Evolutionary conservation across 2,329 filamentous ascomycete genomes (phyloP).

Genomic region (Colletotrichum chlorophyti): DNA sequence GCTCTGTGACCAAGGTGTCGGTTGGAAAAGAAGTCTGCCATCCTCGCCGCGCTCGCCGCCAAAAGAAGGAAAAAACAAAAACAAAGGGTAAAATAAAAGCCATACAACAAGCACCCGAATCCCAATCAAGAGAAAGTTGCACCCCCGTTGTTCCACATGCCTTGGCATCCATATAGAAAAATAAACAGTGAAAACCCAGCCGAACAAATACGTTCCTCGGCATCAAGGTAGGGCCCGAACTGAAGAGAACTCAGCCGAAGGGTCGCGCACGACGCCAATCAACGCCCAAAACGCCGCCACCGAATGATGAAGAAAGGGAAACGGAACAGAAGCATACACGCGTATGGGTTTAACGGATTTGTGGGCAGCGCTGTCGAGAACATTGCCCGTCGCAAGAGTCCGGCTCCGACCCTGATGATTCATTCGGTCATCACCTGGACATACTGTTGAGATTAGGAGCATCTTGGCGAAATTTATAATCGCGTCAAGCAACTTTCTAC

Average conservation of each 20-base stretch:
- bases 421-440: not conserved
- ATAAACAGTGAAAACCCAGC: too few relatives aligned
- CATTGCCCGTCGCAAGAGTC: too few relatives aligned
- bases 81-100: too few relatives aligned
- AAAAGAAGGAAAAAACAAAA: too few relatives aligned
- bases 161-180: too few relatives aligned
- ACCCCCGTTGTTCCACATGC: too few relatives aligned
- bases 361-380: not conserved
- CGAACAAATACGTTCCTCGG: not conserved
- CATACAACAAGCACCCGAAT: too few relatives aligned
- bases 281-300: constrained; percentile 30
- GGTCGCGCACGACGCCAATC: constrained; percentile 26
- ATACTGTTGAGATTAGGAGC: not conserved
- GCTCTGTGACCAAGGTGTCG: too few relatives aligned
- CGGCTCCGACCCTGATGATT: not conserved
- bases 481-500: constrained; percentile 40
- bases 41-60: too few relatives aligned
- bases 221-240: not conserved
- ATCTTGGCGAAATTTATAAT: not conserved
- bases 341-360: not conserved
- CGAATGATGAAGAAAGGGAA: constrained; percentile 11
- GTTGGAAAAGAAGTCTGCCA: too few relatives aligned
- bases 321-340: not conserved
- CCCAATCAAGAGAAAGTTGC: too few relatives aligned
- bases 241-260: constrained; percentile 27